Conservation (phyloP, 495 filamentous ascomycete genomes). For the Friedmanniomyces simplex region DNA sequence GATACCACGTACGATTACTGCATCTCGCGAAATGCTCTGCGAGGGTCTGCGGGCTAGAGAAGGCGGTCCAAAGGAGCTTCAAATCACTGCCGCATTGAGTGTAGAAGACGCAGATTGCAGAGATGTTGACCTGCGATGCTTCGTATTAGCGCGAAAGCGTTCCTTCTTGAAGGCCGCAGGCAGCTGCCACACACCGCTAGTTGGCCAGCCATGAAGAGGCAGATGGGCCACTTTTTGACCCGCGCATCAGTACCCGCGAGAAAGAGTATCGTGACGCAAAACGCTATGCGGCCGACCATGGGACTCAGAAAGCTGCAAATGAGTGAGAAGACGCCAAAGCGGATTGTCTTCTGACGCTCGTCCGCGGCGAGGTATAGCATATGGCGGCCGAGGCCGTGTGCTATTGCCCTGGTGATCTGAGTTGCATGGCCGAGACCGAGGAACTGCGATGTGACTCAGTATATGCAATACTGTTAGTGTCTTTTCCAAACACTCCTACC, state of each 20-base stretch:
- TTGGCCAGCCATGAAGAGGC: slow-evolving; percentile 4
- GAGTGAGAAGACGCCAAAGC: slow-evolving; percentile 2
- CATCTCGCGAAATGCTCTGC: neutral
- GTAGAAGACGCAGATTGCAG: neutral
- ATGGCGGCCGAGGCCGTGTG: slow-evolving; percentile 14
- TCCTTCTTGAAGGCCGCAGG: no score
- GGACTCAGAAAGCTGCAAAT: slow-evolving; percentile 8
- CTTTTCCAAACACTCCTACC: neutral
- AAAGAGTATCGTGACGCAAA: slow-evolving; percentile 15
- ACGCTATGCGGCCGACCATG: slow-evolving; percentile 14
- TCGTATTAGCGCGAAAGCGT: neutral
- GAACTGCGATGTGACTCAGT: neutral
- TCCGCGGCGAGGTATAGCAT: slow-evolving; percentile 4
- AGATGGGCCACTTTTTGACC: slow-evolving; percentile 13
- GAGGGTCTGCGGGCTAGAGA: neutral
- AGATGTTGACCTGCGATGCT: slow-evolving; percentile 4
- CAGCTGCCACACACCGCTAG: neutral
- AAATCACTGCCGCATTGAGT: slow-evolving; percentile 14
- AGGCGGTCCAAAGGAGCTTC: slow-evolving; percentile 5
- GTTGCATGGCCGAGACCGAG: slow-evolving; percentile 6
- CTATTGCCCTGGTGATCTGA: neutral
- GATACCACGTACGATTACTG: neutral
- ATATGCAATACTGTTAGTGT: no score
- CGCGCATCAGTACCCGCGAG: slow-evolving; percentile 15
- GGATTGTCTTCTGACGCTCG: neutral